Conservation (phyloP, 169 alveolate genomes). For the Cryptosporidium viatorum region DNA sequence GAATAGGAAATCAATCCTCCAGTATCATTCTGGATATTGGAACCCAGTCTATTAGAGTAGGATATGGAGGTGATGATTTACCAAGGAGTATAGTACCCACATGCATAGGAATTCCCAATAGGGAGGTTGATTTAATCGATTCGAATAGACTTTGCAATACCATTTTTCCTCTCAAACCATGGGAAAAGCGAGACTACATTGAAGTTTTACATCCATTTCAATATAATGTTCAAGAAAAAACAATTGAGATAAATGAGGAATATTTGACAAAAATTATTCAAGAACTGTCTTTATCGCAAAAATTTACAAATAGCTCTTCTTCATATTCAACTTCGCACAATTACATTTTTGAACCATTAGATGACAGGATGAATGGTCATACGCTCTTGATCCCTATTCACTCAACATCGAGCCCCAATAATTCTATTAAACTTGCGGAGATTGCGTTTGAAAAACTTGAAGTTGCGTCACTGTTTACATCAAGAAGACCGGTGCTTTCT, state of each 20-base stretch:
- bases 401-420: constrained; percentile 6
- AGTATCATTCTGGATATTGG: constrained; percentile 64
- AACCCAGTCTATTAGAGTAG: constrained; percentile 56
- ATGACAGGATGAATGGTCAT: constrained; percentile 61
- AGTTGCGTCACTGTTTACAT: constrained; percentile 38
- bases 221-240: constrained; percentile 36
- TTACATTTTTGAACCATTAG: constrained; percentile 40
- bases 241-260: constrained; percentile 45
- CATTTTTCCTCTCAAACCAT: constrained; percentile 70
- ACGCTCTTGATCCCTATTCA: constrained; percentile 49
- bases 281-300: constrained; percentile 27
- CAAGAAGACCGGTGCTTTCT: constrained; percentile 60
- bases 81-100: constrained; percentile 53
- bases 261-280: constrained; percentile 36
- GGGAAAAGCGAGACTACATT: constrained; percentile 74
- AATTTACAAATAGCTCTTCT: constrained; percentile 19
- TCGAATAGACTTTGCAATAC: constrained; percentile 20
- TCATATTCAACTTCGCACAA: constrained; percentile 26
- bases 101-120: constrained; percentile 44
- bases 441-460: constrained; percentile 65
- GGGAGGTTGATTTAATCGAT: constrained; percentile 25
- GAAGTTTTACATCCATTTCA: constrained; percentile 41
- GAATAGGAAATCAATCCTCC: constrained; percentile 5
- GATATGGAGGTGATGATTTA: constrained; percentile 71
- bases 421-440: constrained; percentile 33